Evolutionary conservation across 2,329 filamentous ascomycete species (phyloP).

Genomic region (Colletotrichum euphorbiae): DNA sequence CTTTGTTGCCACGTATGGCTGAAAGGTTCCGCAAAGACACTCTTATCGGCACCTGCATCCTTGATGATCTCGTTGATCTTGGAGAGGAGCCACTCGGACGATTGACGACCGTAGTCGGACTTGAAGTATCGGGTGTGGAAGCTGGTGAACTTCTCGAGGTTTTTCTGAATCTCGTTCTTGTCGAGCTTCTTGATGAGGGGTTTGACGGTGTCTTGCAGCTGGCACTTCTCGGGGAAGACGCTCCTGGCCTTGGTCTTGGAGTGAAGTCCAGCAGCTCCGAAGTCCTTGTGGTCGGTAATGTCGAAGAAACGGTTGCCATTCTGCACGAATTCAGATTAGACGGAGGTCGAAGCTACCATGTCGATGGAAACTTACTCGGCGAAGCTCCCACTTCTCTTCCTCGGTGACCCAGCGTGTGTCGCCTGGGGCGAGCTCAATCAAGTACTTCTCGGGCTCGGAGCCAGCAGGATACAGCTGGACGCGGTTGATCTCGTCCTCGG

Average conservation of each 20-base stretch:
- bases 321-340: conserved; percentile 56
- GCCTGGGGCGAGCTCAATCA: conserved; percentile 88
- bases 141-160: conserved; percentile 81
- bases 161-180: conserved; percentile 79
- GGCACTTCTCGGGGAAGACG: conserved; percentile 76
- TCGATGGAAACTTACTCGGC: conserved; percentile 67
- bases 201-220: conserved; percentile 73
- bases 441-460: conserved; percentile 65
- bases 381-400: conserved; percentile 93
- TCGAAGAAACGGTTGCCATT: conserved; percentile 93
- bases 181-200: conserved; percentile 76
- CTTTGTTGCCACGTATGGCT: conserved; percentile 88
- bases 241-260: conserved; percentile 51
- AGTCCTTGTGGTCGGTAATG: conserved; percentile 80
- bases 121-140: conserved; percentile 89
- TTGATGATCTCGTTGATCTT: conserved; percentile 80
- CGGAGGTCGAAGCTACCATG: not conserved
- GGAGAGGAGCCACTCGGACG: conserved; percentile 85
- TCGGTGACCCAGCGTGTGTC: conserved; percentile 90
- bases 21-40: conserved; percentile 80
- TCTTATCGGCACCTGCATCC: conserved; percentile 74
- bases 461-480: conserved; percentile 61
- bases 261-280: conserved; percentile 61
- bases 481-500: conserved; percentile 62
- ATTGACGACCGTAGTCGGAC: conserved; percentile 82